phyloP scores from a whole-genome alignment of 768 basidiomycete genomes.

The Grammothele lineata region DNA sequence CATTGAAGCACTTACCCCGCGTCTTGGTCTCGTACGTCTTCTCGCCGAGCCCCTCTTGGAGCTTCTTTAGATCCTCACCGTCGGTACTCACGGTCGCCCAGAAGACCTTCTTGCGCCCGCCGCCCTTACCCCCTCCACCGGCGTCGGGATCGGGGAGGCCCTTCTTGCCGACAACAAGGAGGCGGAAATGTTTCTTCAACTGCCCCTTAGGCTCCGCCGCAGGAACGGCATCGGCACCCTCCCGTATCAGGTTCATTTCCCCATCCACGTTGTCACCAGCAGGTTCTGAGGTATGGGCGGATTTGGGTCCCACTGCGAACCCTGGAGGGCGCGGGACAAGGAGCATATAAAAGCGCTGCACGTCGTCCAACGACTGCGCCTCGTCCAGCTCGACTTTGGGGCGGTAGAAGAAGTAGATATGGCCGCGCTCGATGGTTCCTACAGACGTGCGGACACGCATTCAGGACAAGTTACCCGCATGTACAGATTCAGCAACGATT shows the following conservation, averaged over 20 bases:
- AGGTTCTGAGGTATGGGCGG: too few species aligned
- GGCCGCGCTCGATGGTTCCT: constrained; percentile 56
- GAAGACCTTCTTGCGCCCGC: constrained; percentile 41
- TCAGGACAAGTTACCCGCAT: too few species aligned
- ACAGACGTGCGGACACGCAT: not conserved
- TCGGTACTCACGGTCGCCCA: constrained; percentile 50
- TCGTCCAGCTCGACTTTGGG: constrained; percentile 52
- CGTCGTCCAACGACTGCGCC: constrained; percentile 51
- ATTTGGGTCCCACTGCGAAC: too few species aligned
- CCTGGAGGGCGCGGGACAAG: constrained; percentile 52
- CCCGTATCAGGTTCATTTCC: constrained; percentile 39
- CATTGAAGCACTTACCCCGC: constrained; percentile 41
- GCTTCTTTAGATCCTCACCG: constrained; percentile 44
- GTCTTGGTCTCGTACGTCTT: constrained; percentile 62
- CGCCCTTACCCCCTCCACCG: constrained; percentile 21
- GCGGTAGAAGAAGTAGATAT: constrained; percentile 64
- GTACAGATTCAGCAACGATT: not conserved
- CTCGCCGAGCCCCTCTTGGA: constrained; percentile 46
- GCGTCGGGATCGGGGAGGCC: constrained; percentile 44
- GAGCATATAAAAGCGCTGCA: constrained; percentile 55
- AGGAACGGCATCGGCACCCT: constrained; percentile 48
- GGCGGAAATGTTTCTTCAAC: constrained; percentile 42
- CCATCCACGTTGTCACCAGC: not conserved
- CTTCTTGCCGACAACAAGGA: constrained; percentile 57
- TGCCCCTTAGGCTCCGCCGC: constrained; percentile 31